Evolutionary conservation across 2,329 filamentous ascomycete species (phyloP).

Genomic region (Penicillium sp.): DNA sequence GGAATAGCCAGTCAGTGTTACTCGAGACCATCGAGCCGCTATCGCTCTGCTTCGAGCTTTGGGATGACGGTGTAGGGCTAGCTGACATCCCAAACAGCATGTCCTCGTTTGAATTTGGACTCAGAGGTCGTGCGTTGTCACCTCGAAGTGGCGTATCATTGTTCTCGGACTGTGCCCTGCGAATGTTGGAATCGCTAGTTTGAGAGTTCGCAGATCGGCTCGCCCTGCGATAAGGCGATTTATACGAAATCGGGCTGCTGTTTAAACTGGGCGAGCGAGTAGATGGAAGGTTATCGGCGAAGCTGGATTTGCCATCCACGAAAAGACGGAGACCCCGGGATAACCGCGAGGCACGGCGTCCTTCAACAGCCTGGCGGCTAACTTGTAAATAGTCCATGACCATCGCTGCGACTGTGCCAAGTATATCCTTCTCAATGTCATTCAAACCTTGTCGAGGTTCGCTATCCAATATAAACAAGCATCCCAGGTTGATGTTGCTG

Average conservation of each 20-base stretch:
- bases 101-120: background rate
- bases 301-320: constrained; percentile 2
- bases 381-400: constrained; percentile 15
- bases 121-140: background rate
- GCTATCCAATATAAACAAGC: constrained; percentile 12
- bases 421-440: constrained; percentile 7
- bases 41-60: background rate
- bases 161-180: background rate
- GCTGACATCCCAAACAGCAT: background rate
- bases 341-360: constrained; percentile 6
- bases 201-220: background rate
- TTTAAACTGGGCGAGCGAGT: background rate
- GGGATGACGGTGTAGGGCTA: background rate
- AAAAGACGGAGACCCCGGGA: constrained; percentile 11
- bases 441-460: constrained; percentile 1
- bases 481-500: constrained; percentile 46
- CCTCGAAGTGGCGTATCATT: background rate
- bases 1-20: constrained; percentile 37
- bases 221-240: too few species aligned
- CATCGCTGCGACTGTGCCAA: constrained; percentile 7
- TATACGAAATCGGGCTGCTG: background rate
- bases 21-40: background rate
- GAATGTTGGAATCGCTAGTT: background rate
- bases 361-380: constrained; percentile 12
- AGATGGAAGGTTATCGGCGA: background rate